Base-by-base conservation (phyloP, 495 filamentous ascomycete species). In the Evernia prunastri region DNA sequence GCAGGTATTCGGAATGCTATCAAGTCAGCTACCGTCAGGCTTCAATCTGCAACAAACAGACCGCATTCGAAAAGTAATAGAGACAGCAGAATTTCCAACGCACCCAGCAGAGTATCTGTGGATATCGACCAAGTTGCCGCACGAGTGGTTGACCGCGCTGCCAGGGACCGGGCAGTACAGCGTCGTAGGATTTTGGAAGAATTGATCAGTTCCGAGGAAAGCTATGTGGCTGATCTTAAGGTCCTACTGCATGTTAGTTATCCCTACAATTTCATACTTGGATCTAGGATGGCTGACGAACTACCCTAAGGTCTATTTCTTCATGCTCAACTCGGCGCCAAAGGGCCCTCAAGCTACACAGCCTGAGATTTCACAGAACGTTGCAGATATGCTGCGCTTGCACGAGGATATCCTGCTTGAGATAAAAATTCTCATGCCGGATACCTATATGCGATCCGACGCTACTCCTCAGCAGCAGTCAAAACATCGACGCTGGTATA, bases 221-320 rank as follows among this genome's bases (percentile, higher is more conserved):
- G 89, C 67, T 97, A 97, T 75, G 83, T 97, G 61, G 84, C 84
- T 23, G 93, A 96, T 66, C 73, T 97, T 59, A 90, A 89, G 69
- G 88, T 92, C 58, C 78, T 98, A 63, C 84, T 88, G 68, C 90
- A 92, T 72, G 94, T 96, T 77, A 69, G 81, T 76, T 37, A 27
- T 33, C 49, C n/a, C 17, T n/a, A 51, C 18, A 18, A 33, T 23
- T 29, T 27, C 60, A 0, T 40, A 27, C 33, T 8, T 51, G 33
- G 40, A 31, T 29, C 25, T 54, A 54, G 59, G 45, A 45, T 23
- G 11, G 60, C 27, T 63, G 66, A 68, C 63, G 62, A 45, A 56
- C 39, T 47, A 17, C 23, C 31, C 18, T 27, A 63, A 89, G 86
- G 84, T 88, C 57, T 89, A 89, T 74, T 81, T 87, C 60, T 85